phyloP scores from a whole-genome alignment of 2,329 filamentous ascomycete genomes.

The Periconia sp. region DNA sequence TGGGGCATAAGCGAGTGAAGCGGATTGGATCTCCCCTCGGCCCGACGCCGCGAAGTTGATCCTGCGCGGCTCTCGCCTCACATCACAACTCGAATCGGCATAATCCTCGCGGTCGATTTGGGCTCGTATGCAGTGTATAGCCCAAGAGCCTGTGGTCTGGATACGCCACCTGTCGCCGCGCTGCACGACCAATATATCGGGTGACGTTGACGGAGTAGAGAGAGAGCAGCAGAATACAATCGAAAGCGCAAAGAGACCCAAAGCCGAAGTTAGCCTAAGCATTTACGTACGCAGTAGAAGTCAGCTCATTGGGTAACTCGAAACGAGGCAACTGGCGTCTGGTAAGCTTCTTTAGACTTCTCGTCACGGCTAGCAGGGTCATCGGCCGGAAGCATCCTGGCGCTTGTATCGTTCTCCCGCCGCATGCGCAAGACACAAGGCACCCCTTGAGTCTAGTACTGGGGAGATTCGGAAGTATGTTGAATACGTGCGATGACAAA shows the following conservation, averaged over 20 bases:
- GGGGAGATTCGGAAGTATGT: slow-evolving; percentile 13
- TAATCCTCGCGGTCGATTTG: slow-evolving; percentile 20
- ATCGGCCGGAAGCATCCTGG: slow-evolving; percentile 12
- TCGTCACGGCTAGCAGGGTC: slow-evolving; percentile 1
- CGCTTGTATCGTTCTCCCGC: slow-evolving; percentile 31
- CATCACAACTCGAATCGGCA: slow-evolving; percentile 23
- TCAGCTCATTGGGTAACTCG: neutral
- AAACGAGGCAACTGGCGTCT: slow-evolving; percentile 17
- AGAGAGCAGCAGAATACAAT: slow-evolving; percentile 3
- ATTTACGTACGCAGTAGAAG: neutral
- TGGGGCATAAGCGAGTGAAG: slow-evolving; percentile 34
- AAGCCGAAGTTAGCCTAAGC: slow-evolving; percentile 17
- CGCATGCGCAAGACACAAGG: slow-evolving; percentile 32
- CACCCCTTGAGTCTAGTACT: slow-evolving; percentile 7
- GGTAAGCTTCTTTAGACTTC: slow-evolving; percentile 17
- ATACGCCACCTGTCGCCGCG: slow-evolving; percentile 32
- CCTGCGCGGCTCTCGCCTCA: slow-evolving; percentile 38
- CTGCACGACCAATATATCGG: slow-evolving; percentile 29
- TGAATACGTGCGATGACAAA: slow-evolving; percentile 6
- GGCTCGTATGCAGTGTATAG: slow-evolving; percentile 28
- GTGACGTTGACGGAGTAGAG: slow-evolving; percentile 18
- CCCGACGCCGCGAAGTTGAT: slow-evolving; percentile 35
- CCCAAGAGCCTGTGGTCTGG: slow-evolving; percentile 30
- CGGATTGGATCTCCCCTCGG: slow-evolving; percentile 38
- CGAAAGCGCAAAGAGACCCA: slow-evolving; percentile 13